These are phyloP conservation scores for Elongisporangium senticosum DNA, from an alignment of 352 stramenopile species.

Conservation along the genomic window DNA sequence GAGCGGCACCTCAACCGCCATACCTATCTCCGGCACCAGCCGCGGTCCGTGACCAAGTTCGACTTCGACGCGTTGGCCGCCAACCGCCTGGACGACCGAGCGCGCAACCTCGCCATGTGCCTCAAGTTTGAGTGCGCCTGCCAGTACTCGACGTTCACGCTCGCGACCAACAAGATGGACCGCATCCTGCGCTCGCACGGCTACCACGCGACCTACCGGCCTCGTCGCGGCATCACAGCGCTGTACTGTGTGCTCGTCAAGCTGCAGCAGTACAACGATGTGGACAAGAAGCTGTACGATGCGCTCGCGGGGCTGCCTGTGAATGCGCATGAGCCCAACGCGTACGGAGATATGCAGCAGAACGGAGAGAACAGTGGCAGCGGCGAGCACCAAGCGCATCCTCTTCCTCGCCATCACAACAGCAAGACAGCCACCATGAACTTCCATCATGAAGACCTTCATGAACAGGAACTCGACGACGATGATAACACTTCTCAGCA, in stretches of 20 bases:
- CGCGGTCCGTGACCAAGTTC: constrained; percentile 8
- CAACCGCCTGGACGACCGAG: constrained; percentile 67
- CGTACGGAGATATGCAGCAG: neutral
- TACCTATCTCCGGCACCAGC: constrained; percentile 1
- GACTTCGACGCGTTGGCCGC: constrained; percentile 52
- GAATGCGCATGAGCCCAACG: neutral
- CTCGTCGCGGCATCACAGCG: constrained; percentile 31
- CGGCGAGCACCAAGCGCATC: neutral
- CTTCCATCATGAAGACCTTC: neutral
- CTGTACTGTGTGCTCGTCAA: constrained; percentile 60
- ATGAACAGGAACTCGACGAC: neutral
- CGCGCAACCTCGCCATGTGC: constrained; percentile 65
- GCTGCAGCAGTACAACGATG: constrained; percentile 66
- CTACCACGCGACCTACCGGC: constrained; percentile 39
- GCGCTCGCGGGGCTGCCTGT: constrained; percentile 33
- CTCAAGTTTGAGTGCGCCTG: constrained; percentile 64
- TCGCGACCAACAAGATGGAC: constrained; percentile 53
- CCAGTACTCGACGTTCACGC: constrained; percentile 52
- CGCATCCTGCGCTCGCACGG: constrained; percentile 52
- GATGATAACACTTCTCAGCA: constrained; percentile 5
- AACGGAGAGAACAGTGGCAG: neutral
- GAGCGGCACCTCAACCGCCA: constrained; percentile 1
- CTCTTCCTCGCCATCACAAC: neutral
- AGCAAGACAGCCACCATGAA: neutral
- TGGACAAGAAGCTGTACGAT: constrained; percentile 65